Percentiles rank a stretch among this genome's conserved stretches.
These are phyloP conservation scores for Metahyphopichia silvanorum DNA, from an alignment of 805 yeast species.

Conservation along the genomic window DNA sequence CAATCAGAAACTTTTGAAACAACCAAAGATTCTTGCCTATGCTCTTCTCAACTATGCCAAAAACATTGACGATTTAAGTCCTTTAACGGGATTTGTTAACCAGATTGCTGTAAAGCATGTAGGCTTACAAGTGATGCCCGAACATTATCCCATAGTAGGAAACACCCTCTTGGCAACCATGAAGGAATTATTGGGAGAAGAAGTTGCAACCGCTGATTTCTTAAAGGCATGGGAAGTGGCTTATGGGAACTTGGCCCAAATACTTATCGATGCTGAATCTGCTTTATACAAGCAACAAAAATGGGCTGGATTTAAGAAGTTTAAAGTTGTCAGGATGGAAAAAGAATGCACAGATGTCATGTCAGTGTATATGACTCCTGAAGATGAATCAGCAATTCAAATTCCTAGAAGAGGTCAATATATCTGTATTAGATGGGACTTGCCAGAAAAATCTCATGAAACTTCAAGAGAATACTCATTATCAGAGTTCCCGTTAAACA, in stretches of 20 bases:
- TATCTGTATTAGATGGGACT: slow-evolving; percentile 29
- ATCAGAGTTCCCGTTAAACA: slow-evolving; percentile 29
- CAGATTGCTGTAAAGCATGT: slow-evolving; percentile 65
- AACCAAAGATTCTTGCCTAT: slow-evolving; percentile 63
- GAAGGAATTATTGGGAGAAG: slow-evolving; percentile 49
- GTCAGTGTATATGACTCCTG: slow-evolving; percentile 49
- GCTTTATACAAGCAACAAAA: slow-evolving; percentile 37
- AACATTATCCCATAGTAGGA: slow-evolving; percentile 68
- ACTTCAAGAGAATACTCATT: slow-evolving; percentile 61
- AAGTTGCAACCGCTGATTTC: slow-evolving; percentile 56
- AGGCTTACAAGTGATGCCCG: slow-evolving; percentile 59
- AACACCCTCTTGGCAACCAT: slow-evolving; percentile 52
- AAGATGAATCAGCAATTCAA: slow-evolving; percentile 29
- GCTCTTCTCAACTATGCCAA: slow-evolving; percentile 61
- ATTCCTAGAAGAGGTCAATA: slow-evolving; percentile 47
- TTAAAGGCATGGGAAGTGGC: slow-evolving; percentile 65
- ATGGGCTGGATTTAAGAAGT: slow-evolving; percentile 61
- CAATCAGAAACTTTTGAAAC: slow-evolving; percentile 52
- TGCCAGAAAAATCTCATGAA: slow-evolving; percentile 36
- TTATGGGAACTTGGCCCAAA: slow-evolving; percentile 58
- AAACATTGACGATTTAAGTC: slow-evolving; percentile 56
- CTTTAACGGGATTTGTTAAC: slow-evolving; percentile 50
- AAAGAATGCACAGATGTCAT: slow-evolving; percentile 47
- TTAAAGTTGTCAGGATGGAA: slow-evolving; percentile 40
- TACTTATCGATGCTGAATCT: slow-evolving; percentile 55